Evolutionary conservation across 495 filamentous ascomycete genomes (phyloP).

Genomic region (Penicillium daleae): DNA sequence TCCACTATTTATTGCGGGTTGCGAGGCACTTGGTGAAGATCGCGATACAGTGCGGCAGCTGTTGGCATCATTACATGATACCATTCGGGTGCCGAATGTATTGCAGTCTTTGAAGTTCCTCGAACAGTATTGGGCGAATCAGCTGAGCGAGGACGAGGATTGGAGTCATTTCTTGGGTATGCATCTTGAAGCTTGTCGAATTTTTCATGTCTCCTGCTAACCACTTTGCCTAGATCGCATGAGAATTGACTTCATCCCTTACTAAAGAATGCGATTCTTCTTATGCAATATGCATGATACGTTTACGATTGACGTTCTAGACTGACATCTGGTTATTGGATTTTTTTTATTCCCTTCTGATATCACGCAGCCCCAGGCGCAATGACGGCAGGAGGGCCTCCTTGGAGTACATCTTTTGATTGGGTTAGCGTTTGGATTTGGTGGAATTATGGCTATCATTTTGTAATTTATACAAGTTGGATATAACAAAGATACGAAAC

Average conservation of each 20-base stretch:
- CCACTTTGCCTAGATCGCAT: conserved; percentile 41
- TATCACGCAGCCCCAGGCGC: neutral
- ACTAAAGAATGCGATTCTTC: conserved; percentile 25
- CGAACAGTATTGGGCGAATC: conserved; percentile 49
- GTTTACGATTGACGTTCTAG: conserved; percentile 22
- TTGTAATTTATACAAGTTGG: neutral
- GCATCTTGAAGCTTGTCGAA: neutral
- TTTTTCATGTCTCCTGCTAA: conserved; percentile 19
- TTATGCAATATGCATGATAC: conserved; percentile 27
- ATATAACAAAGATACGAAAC: neutral
- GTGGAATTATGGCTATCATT: neutral
- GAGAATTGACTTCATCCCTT: conserved; percentile 53
- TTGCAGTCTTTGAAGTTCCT: conserved; percentile 50
- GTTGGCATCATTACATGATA: conserved; percentile 45
- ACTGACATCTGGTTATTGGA: conserved; percentile 8
- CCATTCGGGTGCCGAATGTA: conserved; percentile 51
- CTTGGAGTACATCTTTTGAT: neutral
- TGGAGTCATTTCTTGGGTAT: conserved; percentile 52
- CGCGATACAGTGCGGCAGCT: conserved; percentile 41
- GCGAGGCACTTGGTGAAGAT: conserved; percentile 46
- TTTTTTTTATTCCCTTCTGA: neutral
- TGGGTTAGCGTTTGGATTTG: neutral
- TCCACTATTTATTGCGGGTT: conserved; percentile 51
- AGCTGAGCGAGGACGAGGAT: conserved; percentile 45
- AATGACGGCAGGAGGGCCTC: neutral